Evolutionary conservation across 768 basidiomycete species (phyloP).

Genomic region (Sistotremastrum niveocremeum): DNA sequence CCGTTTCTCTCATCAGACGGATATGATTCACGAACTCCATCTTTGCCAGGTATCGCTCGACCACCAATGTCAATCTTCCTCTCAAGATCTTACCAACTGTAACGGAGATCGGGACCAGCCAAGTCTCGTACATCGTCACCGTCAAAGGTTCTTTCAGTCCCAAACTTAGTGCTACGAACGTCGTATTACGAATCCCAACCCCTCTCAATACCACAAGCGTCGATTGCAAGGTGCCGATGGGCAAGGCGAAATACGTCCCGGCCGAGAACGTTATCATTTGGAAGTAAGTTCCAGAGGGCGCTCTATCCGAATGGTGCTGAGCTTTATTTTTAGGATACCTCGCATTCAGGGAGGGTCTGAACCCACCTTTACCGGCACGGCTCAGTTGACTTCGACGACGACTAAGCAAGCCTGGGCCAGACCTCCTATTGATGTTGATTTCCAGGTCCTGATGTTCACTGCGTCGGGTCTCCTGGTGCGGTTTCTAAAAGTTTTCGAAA

Average conservation of each 20-base stretch:
- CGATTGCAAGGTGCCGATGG: slow-evolving; percentile 80
- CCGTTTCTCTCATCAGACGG: slow-evolving; percentile 3
- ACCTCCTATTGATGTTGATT: slow-evolving; percentile 96
- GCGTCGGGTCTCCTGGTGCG: slow-evolving; percentile 91
- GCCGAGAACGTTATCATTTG: slow-evolving; percentile 93
- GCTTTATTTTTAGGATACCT: slow-evolving; percentile 51
- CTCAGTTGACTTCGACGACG: slow-evolving; percentile 77
- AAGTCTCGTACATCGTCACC: slow-evolving; percentile 82
- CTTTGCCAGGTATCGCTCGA: slow-evolving; percentile 72
- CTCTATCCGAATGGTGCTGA: slow-evolving; percentile 1
- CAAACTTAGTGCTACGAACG: slow-evolving; percentile 87
- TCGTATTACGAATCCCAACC: slow-evolving; percentile 89
- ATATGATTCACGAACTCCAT: slow-evolving; percentile 1
- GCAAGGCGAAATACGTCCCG: slow-evolving; percentile 96
- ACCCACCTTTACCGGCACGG: slow-evolving; percentile 70
- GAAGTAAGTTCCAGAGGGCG: slow-evolving; percentile 58
- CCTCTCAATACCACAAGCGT: slow-evolving; percentile 89
- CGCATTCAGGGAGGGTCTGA: slow-evolving; percentile 90
- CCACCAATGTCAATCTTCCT: slow-evolving; percentile 91
- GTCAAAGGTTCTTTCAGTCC: slow-evolving; percentile 81
- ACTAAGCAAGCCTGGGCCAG: slow-evolving; percentile 93
- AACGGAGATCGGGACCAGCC: slow-evolving; percentile 82
- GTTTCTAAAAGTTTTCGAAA: slow-evolving; percentile 97
- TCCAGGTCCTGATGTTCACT: slow-evolving; percentile 98
- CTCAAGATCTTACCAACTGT: slow-evolving; percentile 82